Evolutionary conservation across 192 early-diverging fungal genomes (phyloP), one percentile per base, ranked within the genome.

Genomic region (Linderina pennispora): DNA sequence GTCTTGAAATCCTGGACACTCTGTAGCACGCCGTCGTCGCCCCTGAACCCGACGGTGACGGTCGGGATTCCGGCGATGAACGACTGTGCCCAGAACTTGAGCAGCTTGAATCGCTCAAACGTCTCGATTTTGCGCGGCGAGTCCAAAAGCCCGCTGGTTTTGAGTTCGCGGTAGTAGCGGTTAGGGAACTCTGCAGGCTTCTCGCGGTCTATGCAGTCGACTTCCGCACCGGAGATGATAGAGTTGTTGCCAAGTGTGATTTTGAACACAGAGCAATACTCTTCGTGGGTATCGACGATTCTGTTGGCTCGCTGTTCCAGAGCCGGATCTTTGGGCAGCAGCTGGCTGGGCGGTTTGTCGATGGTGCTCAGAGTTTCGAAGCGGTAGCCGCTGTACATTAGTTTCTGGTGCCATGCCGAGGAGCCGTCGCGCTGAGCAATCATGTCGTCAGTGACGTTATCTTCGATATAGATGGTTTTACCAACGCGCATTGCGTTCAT

Each of bases 41-140:
- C 82, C 36, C 92, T 78, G 48, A 83, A 98, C 0, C 92, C 95
- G 28, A 91, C 76, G 33, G 93, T 81, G 17, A 98, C 75, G 2
- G 50, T 67, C 4, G 86, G 89, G 14, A 92, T 84, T 4, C 93
- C 95, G 8, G 88, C 81, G 2, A 98, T 67, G 65, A 88, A 96
- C 16, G 89, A 94, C 62, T 98, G 95, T 3, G 90, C 88, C 84
- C 90, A 98, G 49, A 88, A 86, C 48, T 89, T 89, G 0, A 96
- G 50, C 41, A 98, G 67, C 62, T 98, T 98, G 68, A 75, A 52
- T 13, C 66, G 54, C 48, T 89, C 89, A 18, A 96, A 62, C 17
- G 86, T 60, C 45, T 91, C 90, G 41, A 65, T 22, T 23, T 59
- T 60, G 36, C 43, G 43, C 28, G 36, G 40, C 0, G 43, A 51